Conservation (phyloP, 2,329 filamentous ascomycete species). For the Tolypocladium capitatum region DNA sequence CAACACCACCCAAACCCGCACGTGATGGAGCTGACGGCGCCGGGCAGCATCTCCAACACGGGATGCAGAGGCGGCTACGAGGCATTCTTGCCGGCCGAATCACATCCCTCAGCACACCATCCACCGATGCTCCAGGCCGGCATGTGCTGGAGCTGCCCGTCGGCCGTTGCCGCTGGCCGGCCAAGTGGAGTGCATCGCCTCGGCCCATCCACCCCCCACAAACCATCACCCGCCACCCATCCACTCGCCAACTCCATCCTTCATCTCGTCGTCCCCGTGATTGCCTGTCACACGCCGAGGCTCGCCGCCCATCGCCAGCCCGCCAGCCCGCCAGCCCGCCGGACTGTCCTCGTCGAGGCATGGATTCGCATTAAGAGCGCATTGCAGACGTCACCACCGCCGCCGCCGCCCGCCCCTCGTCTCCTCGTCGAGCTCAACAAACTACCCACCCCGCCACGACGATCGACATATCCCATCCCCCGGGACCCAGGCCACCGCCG, state of each 20-base stretch:
- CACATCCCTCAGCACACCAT: no score
- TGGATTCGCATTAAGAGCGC: background rate
- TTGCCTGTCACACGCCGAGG: background rate
- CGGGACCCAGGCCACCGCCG: background rate
- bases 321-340: background rate
- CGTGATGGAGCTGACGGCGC: no score
- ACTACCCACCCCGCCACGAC: background rate
- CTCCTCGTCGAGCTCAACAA: background rate
- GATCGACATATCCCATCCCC: no score
- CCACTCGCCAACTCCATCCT: background rate
- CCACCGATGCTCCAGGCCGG: no score
- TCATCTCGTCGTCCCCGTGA: background rate
- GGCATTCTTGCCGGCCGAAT: no score
- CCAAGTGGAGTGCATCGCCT: no score
- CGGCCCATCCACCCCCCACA: no score
- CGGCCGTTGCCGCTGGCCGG: no score
- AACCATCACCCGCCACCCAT: background rate
- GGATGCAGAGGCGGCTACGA: no score
- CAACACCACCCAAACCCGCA: no score
- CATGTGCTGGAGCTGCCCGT: no score
- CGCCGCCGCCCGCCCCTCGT: background rate
- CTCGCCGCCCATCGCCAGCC: background rate
- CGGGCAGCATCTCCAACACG: no score
- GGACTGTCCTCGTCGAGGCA: background rate
- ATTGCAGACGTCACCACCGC: background rate